These are phyloP conservation scores for Neofusicoccum cordaticola DNA, from an alignment of 2,329 filamentous ascomycete species.

Conservation along the genomic window DNA sequence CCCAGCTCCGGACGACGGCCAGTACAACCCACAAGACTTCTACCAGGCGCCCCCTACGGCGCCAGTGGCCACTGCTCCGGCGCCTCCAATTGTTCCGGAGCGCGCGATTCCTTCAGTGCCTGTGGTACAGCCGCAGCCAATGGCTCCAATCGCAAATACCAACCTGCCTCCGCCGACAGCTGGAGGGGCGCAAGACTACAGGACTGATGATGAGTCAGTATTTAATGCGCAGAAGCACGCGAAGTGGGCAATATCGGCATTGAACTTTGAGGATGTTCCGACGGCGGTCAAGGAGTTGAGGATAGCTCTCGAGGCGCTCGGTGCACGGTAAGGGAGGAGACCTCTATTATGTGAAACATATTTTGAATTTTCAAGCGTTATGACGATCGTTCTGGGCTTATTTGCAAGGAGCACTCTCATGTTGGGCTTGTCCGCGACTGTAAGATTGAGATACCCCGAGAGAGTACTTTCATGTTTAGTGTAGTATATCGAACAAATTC, in stretches of 20 bases:
- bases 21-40: slow-evolving; percentile 29
- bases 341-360: neutral
- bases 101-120: neutral
- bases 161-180: slow-evolving; percentile 20
- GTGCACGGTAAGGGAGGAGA: slow-evolving; percentile 50
- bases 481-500: neutral
- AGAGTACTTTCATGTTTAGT: neutral
- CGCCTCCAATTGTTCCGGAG: neutral
- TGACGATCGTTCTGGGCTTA: neutral
- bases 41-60: slow-evolving; percentile 27
- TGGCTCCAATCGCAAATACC: slow-evolving; percentile 24
- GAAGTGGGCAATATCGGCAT: slow-evolving; percentile 91
- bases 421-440: neutral
- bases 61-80: neutral
- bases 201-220: slow-evolving; percentile 67
- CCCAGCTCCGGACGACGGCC: slow-evolving; percentile 12
- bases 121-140: neutral
- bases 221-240: slow-evolving; percentile 88
- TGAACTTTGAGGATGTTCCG: slow-evolving; percentile 93
- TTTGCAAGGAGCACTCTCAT: neutral
- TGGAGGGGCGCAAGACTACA: slow-evolving; percentile 34
- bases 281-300: slow-evolving; percentile 85
- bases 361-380: neutral
- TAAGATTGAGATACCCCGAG: slow-evolving; percentile 14
- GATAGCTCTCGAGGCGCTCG: slow-evolving; percentile 68